Conservation (phyloP, 2,329 filamentous ascomycete species). For the Chaetomium sp. region DNA sequence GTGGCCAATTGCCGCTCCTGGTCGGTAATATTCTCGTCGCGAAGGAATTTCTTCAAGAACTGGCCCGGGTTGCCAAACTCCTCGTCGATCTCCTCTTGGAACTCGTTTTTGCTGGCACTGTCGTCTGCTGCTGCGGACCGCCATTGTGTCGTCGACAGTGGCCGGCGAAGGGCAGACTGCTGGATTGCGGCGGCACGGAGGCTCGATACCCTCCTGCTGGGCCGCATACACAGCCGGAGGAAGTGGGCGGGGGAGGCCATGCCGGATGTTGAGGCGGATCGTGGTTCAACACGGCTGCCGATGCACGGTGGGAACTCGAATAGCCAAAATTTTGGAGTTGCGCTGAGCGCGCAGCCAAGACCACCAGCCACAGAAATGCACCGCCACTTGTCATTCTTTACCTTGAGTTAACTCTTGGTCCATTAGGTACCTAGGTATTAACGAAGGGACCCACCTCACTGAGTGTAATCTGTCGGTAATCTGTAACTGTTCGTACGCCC, state of each 20-base stretch:
- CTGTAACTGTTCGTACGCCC: too few species aligned
- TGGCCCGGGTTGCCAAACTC: constrained; percentile 28
- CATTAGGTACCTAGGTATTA: too few species aligned
- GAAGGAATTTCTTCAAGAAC: constrained; percentile 23
- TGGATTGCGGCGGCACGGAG: constrained; percentile 18
- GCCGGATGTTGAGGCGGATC: constrained; percentile 31
- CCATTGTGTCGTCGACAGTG: constrained; percentile 33
- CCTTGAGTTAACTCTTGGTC: too few species aligned
- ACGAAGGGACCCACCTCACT: too few species aligned
- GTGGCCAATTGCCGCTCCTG: constrained; percentile 31
- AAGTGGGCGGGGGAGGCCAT: constrained; percentile 48
- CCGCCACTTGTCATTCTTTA: constrained; percentile 7
- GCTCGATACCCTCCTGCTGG: constrained; percentile 36
- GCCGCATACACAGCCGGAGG: constrained; percentile 45
- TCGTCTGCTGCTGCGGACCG: constrained; percentile 26
- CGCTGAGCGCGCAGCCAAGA: constrained; percentile 2
- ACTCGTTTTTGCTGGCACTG: constrained; percentile 6
- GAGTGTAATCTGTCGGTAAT: too few species aligned
- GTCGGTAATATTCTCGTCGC: constrained; percentile 30
- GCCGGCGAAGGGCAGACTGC: constrained; percentile 7
- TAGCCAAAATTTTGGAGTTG: constrained; percentile 33
- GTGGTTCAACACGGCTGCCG: constrained; percentile 20
- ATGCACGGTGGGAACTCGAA: constrained; percentile 23
- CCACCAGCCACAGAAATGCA: constrained; percentile 24
- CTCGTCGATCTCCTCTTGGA: constrained; percentile 22